Evolutionary conservation across 176 grass and related monocot genomes (phyloP).

Genomic region (Avena sativa): DNA sequence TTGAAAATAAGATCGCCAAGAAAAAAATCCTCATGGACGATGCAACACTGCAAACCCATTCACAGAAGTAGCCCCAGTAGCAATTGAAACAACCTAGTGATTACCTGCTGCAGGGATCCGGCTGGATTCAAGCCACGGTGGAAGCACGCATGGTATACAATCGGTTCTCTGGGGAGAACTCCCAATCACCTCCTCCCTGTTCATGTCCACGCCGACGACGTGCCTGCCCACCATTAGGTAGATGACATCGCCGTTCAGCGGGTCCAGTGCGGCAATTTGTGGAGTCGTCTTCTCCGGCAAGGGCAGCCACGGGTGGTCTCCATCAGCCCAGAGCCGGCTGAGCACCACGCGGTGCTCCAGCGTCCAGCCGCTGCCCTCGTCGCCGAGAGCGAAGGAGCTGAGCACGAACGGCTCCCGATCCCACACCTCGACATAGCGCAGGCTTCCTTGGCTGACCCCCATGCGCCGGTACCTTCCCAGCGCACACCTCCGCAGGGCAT

Average conservation of each 20-base stretch:
- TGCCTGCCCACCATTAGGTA: background rate
- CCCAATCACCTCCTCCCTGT: background rate
- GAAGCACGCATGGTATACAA: background rate
- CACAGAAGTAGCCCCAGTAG: background rate
- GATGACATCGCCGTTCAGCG: background rate
- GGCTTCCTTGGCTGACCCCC: background rate
- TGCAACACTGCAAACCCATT: background rate
- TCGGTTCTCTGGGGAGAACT: background rate
- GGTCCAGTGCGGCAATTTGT: background rate
- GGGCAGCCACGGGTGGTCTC: background rate
- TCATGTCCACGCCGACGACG: background rate
- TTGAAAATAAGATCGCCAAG: background rate
- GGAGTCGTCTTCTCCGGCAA: background rate
- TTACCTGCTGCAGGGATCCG: background rate
- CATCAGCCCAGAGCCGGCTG: background rate
- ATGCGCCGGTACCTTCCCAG: background rate
- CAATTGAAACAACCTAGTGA: background rate
- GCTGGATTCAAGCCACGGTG: background rate
- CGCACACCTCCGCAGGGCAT: background rate
- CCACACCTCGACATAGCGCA: background rate
- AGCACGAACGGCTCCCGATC: background rate
- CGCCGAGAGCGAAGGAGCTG: background rate
- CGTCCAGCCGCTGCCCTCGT: background rate
- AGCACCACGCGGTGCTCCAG: background rate
- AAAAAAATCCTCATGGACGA: background rate